Evolutionary conservation across 2,329 filamentous ascomycete genomes (phyloP), one percentile per base, ranked within the genome.

Genomic region (Diaporthe ilicicola): DNA sequence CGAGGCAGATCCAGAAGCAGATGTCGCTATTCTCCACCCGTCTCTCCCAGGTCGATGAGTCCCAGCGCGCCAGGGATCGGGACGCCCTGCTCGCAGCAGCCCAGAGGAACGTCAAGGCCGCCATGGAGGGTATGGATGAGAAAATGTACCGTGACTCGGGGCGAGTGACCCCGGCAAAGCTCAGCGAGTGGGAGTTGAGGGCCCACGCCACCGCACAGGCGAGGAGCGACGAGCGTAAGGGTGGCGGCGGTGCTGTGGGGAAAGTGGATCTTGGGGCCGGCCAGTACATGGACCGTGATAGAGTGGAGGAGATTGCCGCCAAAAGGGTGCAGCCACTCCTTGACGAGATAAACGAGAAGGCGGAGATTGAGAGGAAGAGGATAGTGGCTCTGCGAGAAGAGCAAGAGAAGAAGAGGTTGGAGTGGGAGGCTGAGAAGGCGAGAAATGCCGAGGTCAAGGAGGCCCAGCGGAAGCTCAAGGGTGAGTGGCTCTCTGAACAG

Each of bases 91-190:
- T 97, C 74, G 92, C 92, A 12, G 90, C 91, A 3, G 95, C 95
- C 1, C 93, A 95, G 77, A 90, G 92, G 54, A 97, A 97, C 75
- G 95, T 98, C n/a, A 90, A 91, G 74, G 90, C 91, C 24, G 90
- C 89, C 51, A 88, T 98, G 74, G 90, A 93, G 72, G 89, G 88
- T 50, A 94, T 98, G 85, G 95, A 98, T 72, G 90, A 95, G 79
- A 91, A 90, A 76, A 89, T 97, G 15, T 94, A 91, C 74, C 86
- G 89, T 17, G 88, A 95, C 67, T 95, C 93, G 1, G 94, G 94
- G 70, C 91, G 92, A 78, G 86, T 92, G 34, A 89, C 90, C 0
- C 89, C 92, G 15, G 87, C 90, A 1, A 89, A 92, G 76, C 84
- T 92, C 75, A 91, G 89, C 32, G 90, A 94, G 66, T 97, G 94